Evolutionary conservation across 1,284 basidiomycete genomes (phyloP).

Genomic region (Leccinum angustisporum): DNA sequence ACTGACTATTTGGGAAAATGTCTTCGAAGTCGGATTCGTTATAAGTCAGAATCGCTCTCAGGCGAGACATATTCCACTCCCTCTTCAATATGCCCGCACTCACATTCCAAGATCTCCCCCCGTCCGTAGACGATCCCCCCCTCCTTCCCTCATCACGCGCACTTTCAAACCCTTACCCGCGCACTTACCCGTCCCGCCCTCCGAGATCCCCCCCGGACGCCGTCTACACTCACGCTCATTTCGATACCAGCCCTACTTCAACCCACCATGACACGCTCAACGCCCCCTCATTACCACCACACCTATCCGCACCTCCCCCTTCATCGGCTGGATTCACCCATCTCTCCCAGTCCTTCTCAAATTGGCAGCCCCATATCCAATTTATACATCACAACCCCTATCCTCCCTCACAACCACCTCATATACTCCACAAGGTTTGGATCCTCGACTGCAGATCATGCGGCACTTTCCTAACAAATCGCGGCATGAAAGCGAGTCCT

Average conservation of each 20-base stretch:
- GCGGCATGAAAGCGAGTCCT: slow-evolving; percentile 75
- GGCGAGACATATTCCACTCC: slow-evolving; percentile 36
- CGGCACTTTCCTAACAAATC: slow-evolving; percentile 73
- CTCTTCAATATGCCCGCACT: slow-evolving; percentile 33
- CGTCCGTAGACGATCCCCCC: slow-evolving; percentile 3
- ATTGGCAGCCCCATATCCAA: slow-evolving; percentile 27
- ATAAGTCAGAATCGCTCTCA: slow-evolving; percentile 37
- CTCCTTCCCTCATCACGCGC: slow-evolving; percentile 7
- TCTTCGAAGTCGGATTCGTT: slow-evolving; percentile 32
- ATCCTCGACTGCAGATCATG: slow-evolving; percentile 78
- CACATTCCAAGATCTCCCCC: slow-evolving; percentile 11
- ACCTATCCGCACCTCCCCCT: slow-evolving; percentile 8
- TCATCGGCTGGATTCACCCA: slow-evolving; percentile 28
- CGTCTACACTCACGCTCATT: slow-evolving; percentile 34
- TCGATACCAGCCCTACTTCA: slow-evolving; percentile 20
- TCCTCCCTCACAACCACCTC: slow-evolving; percentile 41
- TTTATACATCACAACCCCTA: slow-evolving; percentile 41
- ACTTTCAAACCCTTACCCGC: slow-evolving; percentile 26
- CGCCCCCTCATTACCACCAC: slow-evolving; percentile 18
- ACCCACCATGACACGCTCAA: slow-evolving; percentile 22
- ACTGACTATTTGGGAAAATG: slow-evolving; percentile 34
- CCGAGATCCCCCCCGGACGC: slow-evolving; percentile 17
- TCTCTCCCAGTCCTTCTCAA: slow-evolving; percentile 21
- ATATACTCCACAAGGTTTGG: slow-evolving; percentile 70
- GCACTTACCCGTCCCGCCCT: slow-evolving; percentile 14